Conservation (phyloP, 768 basidiomycete species). For the Saitozyma sp. region DNA sequence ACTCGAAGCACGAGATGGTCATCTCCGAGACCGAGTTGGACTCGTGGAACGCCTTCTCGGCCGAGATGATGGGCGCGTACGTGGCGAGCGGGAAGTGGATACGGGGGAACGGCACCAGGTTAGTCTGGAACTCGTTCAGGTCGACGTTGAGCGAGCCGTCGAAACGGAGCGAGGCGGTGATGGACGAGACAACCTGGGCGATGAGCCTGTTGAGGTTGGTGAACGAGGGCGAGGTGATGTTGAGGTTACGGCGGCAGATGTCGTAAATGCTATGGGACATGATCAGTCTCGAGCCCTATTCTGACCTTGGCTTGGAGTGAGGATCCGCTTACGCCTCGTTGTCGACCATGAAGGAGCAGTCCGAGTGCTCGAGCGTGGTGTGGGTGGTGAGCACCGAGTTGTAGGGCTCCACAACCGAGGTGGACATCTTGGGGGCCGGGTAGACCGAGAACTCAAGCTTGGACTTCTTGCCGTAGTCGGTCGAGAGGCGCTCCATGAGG, state of each 20-base stretch:
- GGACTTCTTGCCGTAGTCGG: constrained; percentile 98
- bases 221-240: constrained; percentile 81
- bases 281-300: neutral
- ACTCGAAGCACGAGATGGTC: constrained; percentile 97
- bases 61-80: constrained; percentile 88
- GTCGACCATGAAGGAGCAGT: constrained; percentile 99
- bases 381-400: constrained; percentile 95
- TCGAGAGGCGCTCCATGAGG: constrained; percentile 91
- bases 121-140: constrained; percentile 97
- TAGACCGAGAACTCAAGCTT: constrained; percentile 99
- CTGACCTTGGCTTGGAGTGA: neutral
- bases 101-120: constrained; percentile 97
- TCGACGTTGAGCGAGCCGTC: constrained; percentile 97
- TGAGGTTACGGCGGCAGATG: constrained; percentile 95
- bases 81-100: constrained; percentile 98
- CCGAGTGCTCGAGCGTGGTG: constrained; percentile 99
- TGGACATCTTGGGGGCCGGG: constrained; percentile 89
- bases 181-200: constrained; percentile 96
- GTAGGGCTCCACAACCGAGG: constrained; percentile 98
- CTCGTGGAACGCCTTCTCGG: constrained; percentile 91
- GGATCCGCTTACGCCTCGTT: constrained; percentile 69
- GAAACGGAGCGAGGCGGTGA: constrained; percentile 95
- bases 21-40: constrained; percentile 97
- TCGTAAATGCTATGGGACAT: constrained; percentile 73
- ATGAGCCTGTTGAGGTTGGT: constrained; percentile 93